A percentile compares a stretch with the other conserved stretches of the same genome.
These are phyloP conservation scores for Penicillium oxalicum DNA, from an alignment of 2,329 filamentous ascomycete species.

Conservation along the genomic window DNA sequence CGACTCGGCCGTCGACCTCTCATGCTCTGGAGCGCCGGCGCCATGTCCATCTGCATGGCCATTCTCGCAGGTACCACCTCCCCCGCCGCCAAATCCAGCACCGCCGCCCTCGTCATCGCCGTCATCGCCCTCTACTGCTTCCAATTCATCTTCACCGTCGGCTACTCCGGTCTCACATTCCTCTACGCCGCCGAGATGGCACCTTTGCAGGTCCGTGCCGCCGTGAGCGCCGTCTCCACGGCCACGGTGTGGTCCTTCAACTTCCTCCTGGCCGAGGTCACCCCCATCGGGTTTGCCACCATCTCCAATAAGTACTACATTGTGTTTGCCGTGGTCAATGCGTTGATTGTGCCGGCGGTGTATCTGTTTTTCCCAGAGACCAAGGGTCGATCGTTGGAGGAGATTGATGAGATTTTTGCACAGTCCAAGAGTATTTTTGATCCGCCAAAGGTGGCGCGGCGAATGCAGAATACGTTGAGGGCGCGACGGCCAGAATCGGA, in stretches of 20 bases:
- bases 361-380: conserved; percentile 39
- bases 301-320: conserved; percentile 47
- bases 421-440: conserved; percentile 27
- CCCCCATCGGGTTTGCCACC: conserved; percentile 33
- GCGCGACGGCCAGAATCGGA: background rate
- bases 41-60: conserved; percentile 27
- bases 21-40: conserved; percentile 30
- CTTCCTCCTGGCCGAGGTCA: conserved; percentile 35
- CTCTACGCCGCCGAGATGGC: conserved; percentile 56
- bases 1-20: conserved; percentile 34
- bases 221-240: conserved; percentile 53
- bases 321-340: conserved; percentile 40
- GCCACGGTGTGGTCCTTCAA: conserved; percentile 38
- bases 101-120: conserved; percentile 46
- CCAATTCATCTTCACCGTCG: conserved; percentile 56
- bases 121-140: conserved; percentile 56
- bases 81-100: conserved; percentile 31
- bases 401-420: conserved; percentile 37
- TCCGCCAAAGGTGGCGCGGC: conserved; percentile 20
- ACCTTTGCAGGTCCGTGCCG: conserved; percentile 36
- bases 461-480: conserved; percentile 7
- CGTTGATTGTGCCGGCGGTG: conserved; percentile 26
- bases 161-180: conserved; percentile 56
- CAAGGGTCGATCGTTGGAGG: conserved; percentile 34
- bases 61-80: conserved; percentile 48